Evolutionary conservation across 2,329 filamentous ascomycete species (phyloP).

Genomic region (Aspergillus vadensis): DNA sequence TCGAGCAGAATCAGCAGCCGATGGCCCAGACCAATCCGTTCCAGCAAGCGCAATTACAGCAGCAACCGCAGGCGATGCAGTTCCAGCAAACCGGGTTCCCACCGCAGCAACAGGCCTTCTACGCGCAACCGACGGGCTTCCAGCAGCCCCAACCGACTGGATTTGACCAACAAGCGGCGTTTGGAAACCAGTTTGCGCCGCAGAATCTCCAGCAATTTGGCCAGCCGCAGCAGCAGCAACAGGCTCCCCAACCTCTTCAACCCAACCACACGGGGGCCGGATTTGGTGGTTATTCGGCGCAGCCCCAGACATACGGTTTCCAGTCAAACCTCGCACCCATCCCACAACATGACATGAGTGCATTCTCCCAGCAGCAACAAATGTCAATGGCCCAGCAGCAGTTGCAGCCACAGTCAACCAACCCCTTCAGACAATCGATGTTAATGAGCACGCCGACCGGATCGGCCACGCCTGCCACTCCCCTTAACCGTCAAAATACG

Average conservation of each 20-base stretch:
- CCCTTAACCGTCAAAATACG: slow-evolving; percentile 67
- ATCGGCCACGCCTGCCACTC: slow-evolving; percentile 48
- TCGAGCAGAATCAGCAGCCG: slow-evolving; percentile 82
- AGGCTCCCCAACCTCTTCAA: slow-evolving; percentile 54
- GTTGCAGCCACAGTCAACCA: slow-evolving; percentile 64
- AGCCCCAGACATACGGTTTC: slow-evolving; percentile 61
- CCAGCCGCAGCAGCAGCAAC: slow-evolving; percentile 29
- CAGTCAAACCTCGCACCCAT: slow-evolving; percentile 49
- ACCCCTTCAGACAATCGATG: slow-evolving; percentile 94
- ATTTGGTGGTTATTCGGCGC: slow-evolving; percentile 77
- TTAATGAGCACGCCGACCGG: slow-evolving; percentile 58
- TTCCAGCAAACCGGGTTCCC: slow-evolving; percentile 39
- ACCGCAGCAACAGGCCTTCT: slow-evolving; percentile 25
- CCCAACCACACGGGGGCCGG: slow-evolving; percentile 71
- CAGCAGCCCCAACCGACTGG: slow-evolving; percentile 40
- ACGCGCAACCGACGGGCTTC: slow-evolving; percentile 36
- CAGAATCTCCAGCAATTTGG: slow-evolving; percentile 42
- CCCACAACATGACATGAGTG: slow-evolving; percentile 51
- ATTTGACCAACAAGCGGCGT: slow-evolving; percentile 26
- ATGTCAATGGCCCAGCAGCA: slow-evolving; percentile 25
- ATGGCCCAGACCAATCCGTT: slow-evolving; percentile 53
- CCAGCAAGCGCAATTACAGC: slow-evolving; percentile 38
- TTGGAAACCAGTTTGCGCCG: slow-evolving; percentile 28
- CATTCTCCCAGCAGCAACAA: slow-evolving; percentile 47
- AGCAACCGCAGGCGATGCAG: slow-evolving; percentile 41